Evolutionary conservation across 257 asterid species (phyloP).

Genomic region (Gardenia jasminoides): DNA sequence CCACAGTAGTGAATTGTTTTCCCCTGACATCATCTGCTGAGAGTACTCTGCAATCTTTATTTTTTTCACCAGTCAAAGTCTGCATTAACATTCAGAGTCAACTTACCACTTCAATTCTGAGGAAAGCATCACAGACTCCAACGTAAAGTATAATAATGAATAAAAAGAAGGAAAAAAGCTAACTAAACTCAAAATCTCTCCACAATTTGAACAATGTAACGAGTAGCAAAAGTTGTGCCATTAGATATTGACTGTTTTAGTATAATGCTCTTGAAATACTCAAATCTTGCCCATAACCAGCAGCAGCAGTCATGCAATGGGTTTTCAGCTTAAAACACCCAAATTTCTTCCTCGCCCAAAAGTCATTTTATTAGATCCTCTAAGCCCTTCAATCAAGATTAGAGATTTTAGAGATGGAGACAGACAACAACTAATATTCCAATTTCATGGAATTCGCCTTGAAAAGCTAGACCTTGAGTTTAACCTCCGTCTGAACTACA

Average conservation of each 20-base stretch:
- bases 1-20: slow-evolving; percentile 19
- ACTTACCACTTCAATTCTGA: slow-evolving; percentile 20
- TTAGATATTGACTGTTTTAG: neutral
- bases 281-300: neutral
- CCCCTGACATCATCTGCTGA: slow-evolving; percentile 34
- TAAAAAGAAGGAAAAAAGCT: neutral
- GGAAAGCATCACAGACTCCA: slow-evolving; percentile 5
- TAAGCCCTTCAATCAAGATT: neutral
- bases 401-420: neutral
- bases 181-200: neutral
- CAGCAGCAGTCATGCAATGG: neutral
- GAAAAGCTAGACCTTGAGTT: neutral
- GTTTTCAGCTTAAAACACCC: neutral
- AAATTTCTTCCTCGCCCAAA: neutral
- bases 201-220: neutral
- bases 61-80: slow-evolving; percentile 48
- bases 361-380: neutral
- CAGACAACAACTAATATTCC: neutral
- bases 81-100: slow-evolving; percentile 50
- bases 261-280: neutral
- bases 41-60: slow-evolving; percentile 36
- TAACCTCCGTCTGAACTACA: neutral
- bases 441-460: neutral
- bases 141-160: neutral
- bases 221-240: neutral